Conservation (phyloP, 208 protist species). For the Leishmania mexicana region DNA sequence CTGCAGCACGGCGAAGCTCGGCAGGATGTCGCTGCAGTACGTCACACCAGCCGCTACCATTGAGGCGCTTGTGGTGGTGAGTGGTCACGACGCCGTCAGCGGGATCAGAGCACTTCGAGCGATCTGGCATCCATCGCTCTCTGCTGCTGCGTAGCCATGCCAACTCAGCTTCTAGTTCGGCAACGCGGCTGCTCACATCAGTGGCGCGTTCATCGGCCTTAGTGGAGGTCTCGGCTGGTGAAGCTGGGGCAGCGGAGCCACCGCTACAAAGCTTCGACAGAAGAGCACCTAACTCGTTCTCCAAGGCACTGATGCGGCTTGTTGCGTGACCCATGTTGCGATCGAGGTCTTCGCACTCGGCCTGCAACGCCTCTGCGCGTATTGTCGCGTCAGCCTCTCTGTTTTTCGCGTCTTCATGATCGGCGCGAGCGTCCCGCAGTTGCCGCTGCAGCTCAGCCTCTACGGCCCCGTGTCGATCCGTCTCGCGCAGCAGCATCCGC, state of each 20-base stretch:
- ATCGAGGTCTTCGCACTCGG: conserved; percentile 13
- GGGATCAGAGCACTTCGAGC: background rate
- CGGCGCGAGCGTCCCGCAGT: conserved; percentile 9
- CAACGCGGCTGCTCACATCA: too few species aligned
- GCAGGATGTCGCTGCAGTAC: conserved; percentile 3
- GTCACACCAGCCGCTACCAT: background rate
- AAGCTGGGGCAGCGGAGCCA: background rate
- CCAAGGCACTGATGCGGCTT: background rate
- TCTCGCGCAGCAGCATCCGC: conserved; percentile 5
- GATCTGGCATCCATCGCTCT: background rate
- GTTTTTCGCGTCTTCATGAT: conserved; percentile 7
- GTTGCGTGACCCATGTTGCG: background rate
- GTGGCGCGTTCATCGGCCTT: background rate
- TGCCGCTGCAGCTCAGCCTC: conserved; percentile 22
- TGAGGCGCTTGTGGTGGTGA: conserved; percentile 9
- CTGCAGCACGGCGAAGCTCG: conserved; percentile 3
- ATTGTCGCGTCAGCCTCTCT: conserved; percentile 8
- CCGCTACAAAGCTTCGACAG: background rate
- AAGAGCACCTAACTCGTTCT: background rate
- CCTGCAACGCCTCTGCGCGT: conserved; percentile 21
- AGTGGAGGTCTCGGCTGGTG: background rate
- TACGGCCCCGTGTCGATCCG: background rate
- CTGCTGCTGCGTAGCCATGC: background rate
- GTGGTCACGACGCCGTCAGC: background rate
- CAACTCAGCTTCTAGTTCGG: background rate